phyloP scores from a whole-genome alignment of 352 stramenopile genomes.

The Globisporangium lucens region DNA sequence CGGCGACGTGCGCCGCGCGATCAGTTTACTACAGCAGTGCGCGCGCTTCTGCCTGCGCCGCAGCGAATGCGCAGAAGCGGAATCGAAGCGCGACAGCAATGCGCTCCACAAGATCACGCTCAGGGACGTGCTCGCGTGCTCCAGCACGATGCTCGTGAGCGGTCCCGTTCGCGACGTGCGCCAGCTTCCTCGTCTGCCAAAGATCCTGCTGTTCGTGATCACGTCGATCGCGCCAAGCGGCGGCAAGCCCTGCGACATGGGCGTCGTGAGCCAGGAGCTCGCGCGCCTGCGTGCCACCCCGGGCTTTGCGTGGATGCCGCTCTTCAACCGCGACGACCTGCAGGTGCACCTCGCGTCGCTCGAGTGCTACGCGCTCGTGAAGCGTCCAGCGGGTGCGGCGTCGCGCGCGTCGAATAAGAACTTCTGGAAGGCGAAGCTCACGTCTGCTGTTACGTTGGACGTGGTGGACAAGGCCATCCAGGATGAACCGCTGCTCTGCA shows the following conservation, averaged over 20 bases:
- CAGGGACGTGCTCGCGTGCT: conserved; percentile 37
- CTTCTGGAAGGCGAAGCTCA: conserved; percentile 49
- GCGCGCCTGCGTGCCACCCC: conserved; percentile 29
- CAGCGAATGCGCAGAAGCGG: neutral
- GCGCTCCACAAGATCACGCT: conserved; percentile 24
- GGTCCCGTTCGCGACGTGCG: conserved; percentile 49
- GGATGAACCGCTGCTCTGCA: conserved; percentile 44
- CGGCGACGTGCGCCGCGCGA: conserved; percentile 58
- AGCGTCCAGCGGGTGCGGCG: conserved; percentile 23
- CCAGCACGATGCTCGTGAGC: conserved; percentile 34
- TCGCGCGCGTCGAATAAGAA: conserved; percentile 21
- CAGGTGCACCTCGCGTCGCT: conserved; percentile 60
- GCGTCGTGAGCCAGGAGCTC: conserved; percentile 47
- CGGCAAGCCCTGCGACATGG: conserved; percentile 33
- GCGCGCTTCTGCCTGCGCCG: conserved; percentile 37
- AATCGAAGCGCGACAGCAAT: neutral
- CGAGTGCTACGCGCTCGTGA: conserved; percentile 69
- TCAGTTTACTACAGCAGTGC: conserved; percentile 59
- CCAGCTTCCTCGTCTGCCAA: conserved; percentile 59
- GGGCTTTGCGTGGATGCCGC: conserved; percentile 53
- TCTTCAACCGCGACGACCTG: conserved; percentile 55
- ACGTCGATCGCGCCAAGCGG: conserved; percentile 46
- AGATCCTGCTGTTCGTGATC: conserved; percentile 65
- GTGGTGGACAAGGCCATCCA: conserved; percentile 38
- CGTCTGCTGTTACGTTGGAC: conserved; percentile 48